Evolutionary conservation across 768 basidiomycete genomes (phyloP).

Genomic region (Roridomyces roridus): DNA sequence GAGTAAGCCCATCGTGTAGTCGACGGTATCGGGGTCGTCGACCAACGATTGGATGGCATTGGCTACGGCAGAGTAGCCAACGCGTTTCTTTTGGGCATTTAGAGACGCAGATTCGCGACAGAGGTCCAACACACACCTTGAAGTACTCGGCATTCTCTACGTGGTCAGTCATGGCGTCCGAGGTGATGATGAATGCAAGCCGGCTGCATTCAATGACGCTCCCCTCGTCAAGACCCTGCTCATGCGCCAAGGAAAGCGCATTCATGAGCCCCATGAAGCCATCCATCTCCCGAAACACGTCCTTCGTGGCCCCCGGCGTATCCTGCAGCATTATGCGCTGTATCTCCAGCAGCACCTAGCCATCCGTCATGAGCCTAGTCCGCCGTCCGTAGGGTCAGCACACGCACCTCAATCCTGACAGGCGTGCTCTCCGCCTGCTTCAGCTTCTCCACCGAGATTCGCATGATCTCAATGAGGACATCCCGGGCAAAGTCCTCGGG

Average conservation of each 20-base stretch:
- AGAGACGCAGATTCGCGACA: not conserved
- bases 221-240: constrained; percentile 40
- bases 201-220: constrained; percentile 58
- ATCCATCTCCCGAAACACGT: constrained; percentile 82
- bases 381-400: not conserved
- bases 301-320: constrained; percentile 56
- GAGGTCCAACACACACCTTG: constrained; percentile 50
- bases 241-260: constrained; percentile 65
- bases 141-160: constrained; percentile 67
- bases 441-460: constrained; percentile 70
- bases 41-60: constrained; percentile 64
- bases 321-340: constrained; percentile 73
- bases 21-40: constrained; percentile 49
- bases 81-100: constrained; percentile 44
- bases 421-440: constrained; percentile 58
- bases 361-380: not conserved
- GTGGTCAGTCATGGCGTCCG: constrained; percentile 67
- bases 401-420: constrained; percentile 59
- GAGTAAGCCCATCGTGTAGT: constrained; percentile 69
- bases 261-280: constrained; percentile 81
- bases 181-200: constrained; percentile 67
- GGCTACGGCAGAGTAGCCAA: constrained; percentile 70
- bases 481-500: constrained; percentile 80
- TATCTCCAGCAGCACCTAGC: constrained; percentile 69
- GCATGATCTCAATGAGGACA: constrained; percentile 74